phyloP scores from a whole-genome alignment of 345 rosid species.

The Populus nigra region DNA sequence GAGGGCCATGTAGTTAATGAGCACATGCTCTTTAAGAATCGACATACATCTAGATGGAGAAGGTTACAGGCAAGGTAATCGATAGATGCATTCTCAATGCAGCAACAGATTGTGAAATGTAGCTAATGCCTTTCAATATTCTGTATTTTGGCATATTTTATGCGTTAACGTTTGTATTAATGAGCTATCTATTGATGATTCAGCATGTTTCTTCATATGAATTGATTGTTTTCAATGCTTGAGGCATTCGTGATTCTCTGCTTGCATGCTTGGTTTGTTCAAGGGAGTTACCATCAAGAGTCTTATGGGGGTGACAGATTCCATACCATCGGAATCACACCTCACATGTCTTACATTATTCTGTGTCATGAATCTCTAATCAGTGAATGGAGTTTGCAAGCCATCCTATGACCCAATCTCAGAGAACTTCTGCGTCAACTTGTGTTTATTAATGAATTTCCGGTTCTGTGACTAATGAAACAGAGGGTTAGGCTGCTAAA shows the following conservation, averaged over 20 bases:
- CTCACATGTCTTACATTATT: too few species aligned
- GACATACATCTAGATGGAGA: neutral
- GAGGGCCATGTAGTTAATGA: neutral
- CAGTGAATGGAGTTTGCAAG: too few species aligned
- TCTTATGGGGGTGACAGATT: neutral
- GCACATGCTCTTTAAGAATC: neutral
- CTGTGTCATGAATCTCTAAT: too few species aligned
- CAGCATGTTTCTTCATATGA: neutral
- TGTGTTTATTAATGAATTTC: too few species aligned
- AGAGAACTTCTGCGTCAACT: too few species aligned
- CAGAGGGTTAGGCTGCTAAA: too few species aligned
- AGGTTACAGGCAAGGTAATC: neutral
- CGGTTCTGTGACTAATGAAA: too few species aligned
- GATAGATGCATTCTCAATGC: neutral
- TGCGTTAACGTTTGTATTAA: neutral
- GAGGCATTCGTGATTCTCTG: neutral
- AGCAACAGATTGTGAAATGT: neutral
- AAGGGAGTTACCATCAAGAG: neutral
- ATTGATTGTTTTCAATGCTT: neutral
- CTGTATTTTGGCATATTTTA: neutral
- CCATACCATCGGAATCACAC: too few species aligned
- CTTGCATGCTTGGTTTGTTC: neutral
- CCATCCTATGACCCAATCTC: too few species aligned
- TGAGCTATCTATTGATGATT: neutral
- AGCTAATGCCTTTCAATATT: neutral